Conservation (phyloP, 768 basidiomycete genomes). For the Lanmaoa pseudosensibilis region DNA sequence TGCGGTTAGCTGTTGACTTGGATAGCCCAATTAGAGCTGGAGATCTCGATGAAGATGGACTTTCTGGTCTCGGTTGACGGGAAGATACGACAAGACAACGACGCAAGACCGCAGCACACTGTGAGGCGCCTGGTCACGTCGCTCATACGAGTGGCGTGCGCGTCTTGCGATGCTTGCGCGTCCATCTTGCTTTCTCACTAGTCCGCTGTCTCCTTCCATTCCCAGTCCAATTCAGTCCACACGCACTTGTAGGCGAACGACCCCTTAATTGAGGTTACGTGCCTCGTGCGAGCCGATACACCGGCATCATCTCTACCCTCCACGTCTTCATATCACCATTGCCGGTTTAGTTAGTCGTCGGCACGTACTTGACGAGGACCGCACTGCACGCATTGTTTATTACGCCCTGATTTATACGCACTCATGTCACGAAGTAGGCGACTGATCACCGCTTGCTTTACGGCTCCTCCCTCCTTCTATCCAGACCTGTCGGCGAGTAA, state of each 20-base stretch:
- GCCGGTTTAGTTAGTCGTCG: constrained; percentile 27
- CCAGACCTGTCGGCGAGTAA: constrained; percentile 21
- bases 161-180: constrained; percentile 55
- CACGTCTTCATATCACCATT: constrained; percentile 19
- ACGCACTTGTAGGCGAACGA: constrained; percentile 67
- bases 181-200: constrained; percentile 43
- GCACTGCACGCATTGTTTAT: constrained; percentile 41
- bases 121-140: constrained; percentile 51
- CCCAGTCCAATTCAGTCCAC: constrained; percentile 55
- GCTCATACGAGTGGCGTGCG: constrained; percentile 49
- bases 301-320: constrained; percentile 48
- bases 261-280: constrained; percentile 82
- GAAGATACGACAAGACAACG: constrained; percentile 54
- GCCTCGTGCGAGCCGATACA: constrained; percentile 78
- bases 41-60: constrained; percentile 52
- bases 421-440: constrained; percentile 35
- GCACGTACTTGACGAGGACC: constrained; percentile 27
- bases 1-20: constrained; percentile 38
- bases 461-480: constrained; percentile 13
- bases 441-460: constrained; percentile 48
- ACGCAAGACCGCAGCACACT: constrained; percentile 66
- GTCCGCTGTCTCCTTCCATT: constrained; percentile 41
- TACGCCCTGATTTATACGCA: constrained; percentile 42
- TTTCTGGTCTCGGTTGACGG: constrained; percentile 51
- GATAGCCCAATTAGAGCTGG: constrained; percentile 24